Evolutionary conservation across 176 grass and related monocot species (phyloP).

Genomic region (Areca catechu): DNA sequence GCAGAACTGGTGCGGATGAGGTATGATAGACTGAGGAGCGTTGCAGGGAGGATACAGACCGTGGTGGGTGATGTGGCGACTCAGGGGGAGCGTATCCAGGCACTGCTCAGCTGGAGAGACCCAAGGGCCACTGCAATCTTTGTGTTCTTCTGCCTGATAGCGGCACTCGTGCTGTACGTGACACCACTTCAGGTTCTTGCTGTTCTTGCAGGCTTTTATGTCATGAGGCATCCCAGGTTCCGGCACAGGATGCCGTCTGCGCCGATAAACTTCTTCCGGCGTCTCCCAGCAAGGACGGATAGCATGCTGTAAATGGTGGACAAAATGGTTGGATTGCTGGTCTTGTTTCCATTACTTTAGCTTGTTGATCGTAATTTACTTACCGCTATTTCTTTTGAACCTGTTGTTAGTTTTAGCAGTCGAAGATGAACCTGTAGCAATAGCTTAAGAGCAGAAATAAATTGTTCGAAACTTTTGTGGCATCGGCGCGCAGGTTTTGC

Average conservation of each 20-base stretch:
- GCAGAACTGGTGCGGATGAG: constrained; percentile 58
- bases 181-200: constrained; percentile 81
- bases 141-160: constrained; percentile 74
- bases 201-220: constrained; percentile 66
- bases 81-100: constrained; percentile 87
- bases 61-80: constrained; percentile 87
- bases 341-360: too few species aligned
- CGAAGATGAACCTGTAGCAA: too few species aligned
- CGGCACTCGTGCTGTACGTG: constrained; percentile 69
- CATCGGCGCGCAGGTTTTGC: too few species aligned
- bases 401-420: too few species aligned
- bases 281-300: constrained; percentile 71
- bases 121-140: constrained; percentile 78
- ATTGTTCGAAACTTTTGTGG: too few species aligned
- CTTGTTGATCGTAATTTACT: too few species aligned
- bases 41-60: constrained; percentile 87
- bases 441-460: too few species aligned
- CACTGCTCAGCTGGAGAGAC: constrained; percentile 95
- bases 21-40: constrained; percentile 85
- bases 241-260: constrained; percentile 66
- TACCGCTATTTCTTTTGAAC: too few species aligned
- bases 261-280: constrained; percentile 75
- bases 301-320: constrained; percentile 57
- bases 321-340: background rate
- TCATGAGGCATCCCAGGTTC: constrained; percentile 93